Evolutionary conservation across 2,329 filamentous ascomycete genomes (phyloP), one percentile per base, ranked within the genome.

Genomic region (Ophiostoma ips): DNA sequence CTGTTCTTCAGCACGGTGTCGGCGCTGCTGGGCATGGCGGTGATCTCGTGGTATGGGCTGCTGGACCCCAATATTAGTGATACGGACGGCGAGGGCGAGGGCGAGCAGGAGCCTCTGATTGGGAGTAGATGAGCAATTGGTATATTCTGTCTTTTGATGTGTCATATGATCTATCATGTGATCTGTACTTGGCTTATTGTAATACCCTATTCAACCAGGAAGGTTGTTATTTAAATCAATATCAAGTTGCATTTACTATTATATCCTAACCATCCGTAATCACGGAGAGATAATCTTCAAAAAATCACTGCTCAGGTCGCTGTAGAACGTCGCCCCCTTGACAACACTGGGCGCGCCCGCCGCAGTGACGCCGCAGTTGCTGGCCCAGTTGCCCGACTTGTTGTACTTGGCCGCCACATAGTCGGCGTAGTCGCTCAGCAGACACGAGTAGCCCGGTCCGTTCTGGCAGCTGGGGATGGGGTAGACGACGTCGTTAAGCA

Each of bases 1-100:
- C 64, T 92, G 54, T 79, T 81, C 1, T 86, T 89, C 61, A 87
- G 81, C 60, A 75, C 73, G 55, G 53, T 88, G 2, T 72, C 73
- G 18, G 86, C 83, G 2, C 68, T 88, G 40, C 55, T 86, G 6
- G 86, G 86, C 8, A 71, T 87, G 59, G 72, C 66, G 0, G 75
- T 78, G 11, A 80, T 92, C 51, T 36, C 52, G 11, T 53, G 52
- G 54, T 55, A 50, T 28, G 48, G 46, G 12, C 28, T 44, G 18
- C 40, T 49, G 13, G 50, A 45, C 16, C 13, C 40, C 13, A 15
- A 16, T 9, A 24, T 9, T 6, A 43, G n/a, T n/a, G n/a, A n/a
- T n/a, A n/a, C n/a, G n/a, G n/a, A n/a, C n/a, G n/a, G 30, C 15
- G 8, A 43, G 11, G 30, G 15, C 5, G 40, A 43, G 5, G 11